phyloP scores from a whole-genome alignment of 2,329 filamentous ascomycete species.

The Cordyceps pruinosa region DNA sequence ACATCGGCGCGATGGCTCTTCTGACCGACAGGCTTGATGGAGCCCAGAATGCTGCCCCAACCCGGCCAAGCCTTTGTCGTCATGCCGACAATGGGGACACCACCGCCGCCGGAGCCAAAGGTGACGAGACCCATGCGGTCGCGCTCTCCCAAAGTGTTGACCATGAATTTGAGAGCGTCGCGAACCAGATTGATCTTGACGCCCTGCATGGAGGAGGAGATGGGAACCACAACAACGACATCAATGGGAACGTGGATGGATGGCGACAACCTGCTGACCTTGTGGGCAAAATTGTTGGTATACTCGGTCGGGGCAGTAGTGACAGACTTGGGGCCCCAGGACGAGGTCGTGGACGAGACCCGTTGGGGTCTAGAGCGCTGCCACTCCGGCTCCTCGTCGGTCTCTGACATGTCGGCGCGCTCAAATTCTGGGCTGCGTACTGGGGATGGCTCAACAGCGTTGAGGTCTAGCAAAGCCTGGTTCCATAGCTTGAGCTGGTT shows the following conservation, averaged over 20 bases:
- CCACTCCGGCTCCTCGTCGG: slow-evolving; percentile 78
- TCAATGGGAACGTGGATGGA: slow-evolving; percentile 86
- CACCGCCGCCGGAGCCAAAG: slow-evolving; percentile 89
- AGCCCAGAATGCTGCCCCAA: slow-evolving; percentile 78
- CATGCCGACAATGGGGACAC: slow-evolving; percentile 95
- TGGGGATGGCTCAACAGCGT: slow-evolving; percentile 59
- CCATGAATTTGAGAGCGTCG: slow-evolving; percentile 87
- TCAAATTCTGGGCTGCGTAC: slow-evolving; percentile 72
- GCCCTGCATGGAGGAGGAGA: slow-evolving; percentile 99
- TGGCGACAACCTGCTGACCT: slow-evolving; percentile 32
- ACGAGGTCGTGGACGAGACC: slow-evolving; percentile 75
- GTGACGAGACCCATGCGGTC: slow-evolving; percentile 97
- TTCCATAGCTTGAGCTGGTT: slow-evolving; percentile 87
- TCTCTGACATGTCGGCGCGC: slow-evolving; percentile 67
- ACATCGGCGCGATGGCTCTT: slow-evolving; percentile 96
- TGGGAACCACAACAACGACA: slow-evolving; percentile 91
- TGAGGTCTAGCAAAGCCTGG: slow-evolving; percentile 76
- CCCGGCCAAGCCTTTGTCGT: slow-evolving; percentile 90
- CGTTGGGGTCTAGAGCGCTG: slow-evolving; percentile 59
- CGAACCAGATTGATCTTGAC: slow-evolving; percentile 93
- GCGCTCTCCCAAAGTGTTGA: slow-evolving; percentile 79
- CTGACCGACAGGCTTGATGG: slow-evolving; percentile 88
- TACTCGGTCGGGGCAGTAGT: slow-evolving; percentile 92
- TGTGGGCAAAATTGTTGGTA: slow-evolving; percentile 61
- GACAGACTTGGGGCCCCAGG: slow-evolving; percentile 74